Base-by-base conservation (phyloP, 2,329 filamentous ascomycete genomes). In the Trichocomaceae sp. region DNA sequence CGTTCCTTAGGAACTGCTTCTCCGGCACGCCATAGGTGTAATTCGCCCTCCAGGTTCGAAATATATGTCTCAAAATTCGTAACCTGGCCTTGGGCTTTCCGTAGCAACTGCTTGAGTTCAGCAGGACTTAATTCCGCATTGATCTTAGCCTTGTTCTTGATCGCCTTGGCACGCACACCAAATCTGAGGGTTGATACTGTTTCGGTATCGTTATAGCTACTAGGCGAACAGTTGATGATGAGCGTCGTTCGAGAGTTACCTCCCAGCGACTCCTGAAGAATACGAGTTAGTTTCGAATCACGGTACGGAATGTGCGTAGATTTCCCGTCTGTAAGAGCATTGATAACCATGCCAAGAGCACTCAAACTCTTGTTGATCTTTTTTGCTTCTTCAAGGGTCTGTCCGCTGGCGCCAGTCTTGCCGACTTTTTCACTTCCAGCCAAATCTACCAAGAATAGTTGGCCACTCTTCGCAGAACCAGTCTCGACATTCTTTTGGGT, bases 281-380 rank as follows among this genome's bases (percentile, higher is more conserved):
- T 97, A 72, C 93, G 85, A 10, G 93, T 99, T 66, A 99, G 84
- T 73, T 97, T 97, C 47, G 92, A 97, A 75, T 99, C 93, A 80
- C 93, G 86, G 73, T 97, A 99, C 1, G 93, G 93, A 61, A 99
- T 82, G 67, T 97, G 91, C 46, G 87, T 90, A 42, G 91, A 96
- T 87, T 95, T 96, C 69, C 91, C 92, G 70, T 97, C 93, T 2
- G 93, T 96, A 64, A 99, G 77, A 52, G 91, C 84, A 74, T 97
- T 97, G 80, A 99, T 99, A 76, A 97, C 93, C 91, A 96, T 97
- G 66, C 93, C 93, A 58, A 99, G 81, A 54, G 93, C 91, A 76
- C 91, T 96, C 77, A 99, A 82, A 80, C 90, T 96, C 81, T 97
- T 97, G 82, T 99, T 99, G 81, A 99, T 99, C 81, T 99, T 99